Base-by-base conservation (phyloP, 148 eudicot species). In the Cornus controversa region DNA sequence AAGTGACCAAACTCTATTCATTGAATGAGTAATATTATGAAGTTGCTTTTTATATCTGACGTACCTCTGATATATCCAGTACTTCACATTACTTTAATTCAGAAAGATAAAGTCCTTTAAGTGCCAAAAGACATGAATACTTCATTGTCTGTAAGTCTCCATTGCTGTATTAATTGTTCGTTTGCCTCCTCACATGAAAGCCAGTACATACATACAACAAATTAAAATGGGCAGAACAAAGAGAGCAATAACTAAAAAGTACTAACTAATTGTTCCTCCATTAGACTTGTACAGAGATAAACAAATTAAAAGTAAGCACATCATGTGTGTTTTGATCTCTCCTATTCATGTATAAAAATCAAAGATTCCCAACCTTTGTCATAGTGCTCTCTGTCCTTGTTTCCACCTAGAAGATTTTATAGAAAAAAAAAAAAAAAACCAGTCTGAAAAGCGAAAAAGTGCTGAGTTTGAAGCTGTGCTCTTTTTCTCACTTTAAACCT, bases 301-400 rank as follows among this genome's bases (percentile, higher is more conserved):
- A 1, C 34, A 31, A 22, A 14, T n/a, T n/a, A 54, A 71, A 71
- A 27, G 22, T 72, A 72, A 28, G 24, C 60, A 65, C 70, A 74
- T 22, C 20, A 23, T 58, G 8, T 58, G 8, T 37, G 57, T 16
- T 45, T 16, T 50, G 57, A 50, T 60, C 40, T 73, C 29, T 29
- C 15, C 15, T 37, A 14, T 16, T 20, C 27, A 29, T 74, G 3
- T 16, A 11, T 65, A 10, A 20, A n/a, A 31, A 23, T 29, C 6
- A 29, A 29, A 70, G 66, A 75, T 70, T 64, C 72, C 20, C 75
- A 26, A 66, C 67, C 67, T 25, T 47, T 67, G 77, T 67, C 67
- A 28, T 67, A 66, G 73, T 79, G 71, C 72, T 45, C 10, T 79
- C 57, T 79, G 34, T 27, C 67, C n/a, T 73, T 72, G 76, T 78